phyloP scores from a whole-genome alignment of 768 basidiomycete species.

The Podaxis pistillaris region DNA sequence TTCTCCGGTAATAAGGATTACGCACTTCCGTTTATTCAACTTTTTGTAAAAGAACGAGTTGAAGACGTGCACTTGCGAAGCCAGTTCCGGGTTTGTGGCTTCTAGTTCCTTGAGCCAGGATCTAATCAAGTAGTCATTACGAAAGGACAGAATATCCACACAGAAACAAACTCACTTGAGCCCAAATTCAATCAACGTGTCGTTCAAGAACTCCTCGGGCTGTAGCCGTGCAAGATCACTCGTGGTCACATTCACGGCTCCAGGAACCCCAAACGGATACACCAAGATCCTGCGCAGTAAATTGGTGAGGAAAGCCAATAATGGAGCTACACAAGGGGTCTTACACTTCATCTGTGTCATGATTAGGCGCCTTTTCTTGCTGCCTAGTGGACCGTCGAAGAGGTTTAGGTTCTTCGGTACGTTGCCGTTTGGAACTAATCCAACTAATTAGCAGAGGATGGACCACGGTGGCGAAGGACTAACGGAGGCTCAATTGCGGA shows the following conservation, averaged over 20 bases:
- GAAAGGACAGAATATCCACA: neutral
- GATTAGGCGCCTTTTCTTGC: slow-evolving; percentile 22
- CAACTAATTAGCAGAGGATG: neutral
- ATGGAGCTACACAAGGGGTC: neutral
- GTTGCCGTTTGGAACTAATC: slow-evolving; percentile 7
- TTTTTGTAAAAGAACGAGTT: slow-evolving; percentile 99
- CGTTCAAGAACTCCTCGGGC: slow-evolving; percentile 88
- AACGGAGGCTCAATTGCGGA: slow-evolving; percentile 3
- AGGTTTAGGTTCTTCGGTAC: slow-evolving; percentile 31
- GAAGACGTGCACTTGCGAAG: slow-evolving; percentile 82
- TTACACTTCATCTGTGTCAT: slow-evolving; percentile 67
- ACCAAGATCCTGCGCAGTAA: slow-evolving; percentile 57
- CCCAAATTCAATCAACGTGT: slow-evolving; percentile 95
- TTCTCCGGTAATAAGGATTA: neutral
- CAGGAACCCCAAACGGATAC: slow-evolving; percentile 68
- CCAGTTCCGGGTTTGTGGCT: slow-evolving; percentile 54
- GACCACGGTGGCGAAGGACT: neutral
- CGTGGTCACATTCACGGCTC: slow-evolving; percentile 78
- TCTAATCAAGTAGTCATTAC: slow-evolving; percentile 35
- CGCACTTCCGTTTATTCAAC: slow-evolving; percentile 67
- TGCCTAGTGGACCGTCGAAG: slow-evolving; percentile 28
- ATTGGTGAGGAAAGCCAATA: neutral
- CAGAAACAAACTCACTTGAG: slow-evolving; percentile 63
- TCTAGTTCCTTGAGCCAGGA: slow-evolving; percentile 66
- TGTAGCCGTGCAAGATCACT: slow-evolving; percentile 74